Base-by-base conservation (phyloP, 2,329 filamentous ascomycete genomes). In the Colletotrichum sp. region DNA sequence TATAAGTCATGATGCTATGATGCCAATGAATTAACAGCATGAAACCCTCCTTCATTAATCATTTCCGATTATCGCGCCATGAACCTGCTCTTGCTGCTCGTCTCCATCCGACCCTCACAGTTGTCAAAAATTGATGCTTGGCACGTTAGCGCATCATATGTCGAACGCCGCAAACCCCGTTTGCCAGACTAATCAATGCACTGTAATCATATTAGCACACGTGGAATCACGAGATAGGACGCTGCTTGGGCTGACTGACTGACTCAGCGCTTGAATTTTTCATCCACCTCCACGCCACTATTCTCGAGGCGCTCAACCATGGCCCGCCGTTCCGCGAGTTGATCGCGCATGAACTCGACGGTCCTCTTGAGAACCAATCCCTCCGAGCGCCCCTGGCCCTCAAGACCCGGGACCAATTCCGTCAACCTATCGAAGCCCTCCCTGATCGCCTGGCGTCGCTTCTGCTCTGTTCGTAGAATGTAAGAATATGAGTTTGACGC, bases 301-400 rank as follows among this genome's bases (percentile, higher is more conserved):
- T 87, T 88, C 80, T 94, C 91, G 55, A 94, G 88, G 76, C 89
- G 86, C 30, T 88, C 85, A 69, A 94, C 87, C 72, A 95, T 84
- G 29, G 87, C 84, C 71, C 90, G 88, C 22, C 93, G 88, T 82
- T 91, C 89, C 64, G 88, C 86, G 11, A 95, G 84, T 81, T 93
- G 88, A 77, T 92, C 85, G 57, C 88, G 88, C 81, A 95, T 93
- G 77, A 89, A 93, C 16, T 93, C 92, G 34, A 94, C 91, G 0
- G 93, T 94, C 78, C 90, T 90, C 78, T 93, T 92, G 27, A 98
- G 88, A n/a, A 98, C 95, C 22, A 95, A 89, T 32, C 95, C 95
- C 84, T 98, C 96, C 78, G 95, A 97, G 62, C 95, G 92, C 2
- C 94, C 96, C 81, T 96, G 94, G 1, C 96, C 96, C 80, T 95